Percentiles rank a stretch among this genome's conserved stretches.
phyloP scores from a whole-genome alignment of 768 basidiomycete species.

The Lanmaoa pseudosensibilis region DNA sequence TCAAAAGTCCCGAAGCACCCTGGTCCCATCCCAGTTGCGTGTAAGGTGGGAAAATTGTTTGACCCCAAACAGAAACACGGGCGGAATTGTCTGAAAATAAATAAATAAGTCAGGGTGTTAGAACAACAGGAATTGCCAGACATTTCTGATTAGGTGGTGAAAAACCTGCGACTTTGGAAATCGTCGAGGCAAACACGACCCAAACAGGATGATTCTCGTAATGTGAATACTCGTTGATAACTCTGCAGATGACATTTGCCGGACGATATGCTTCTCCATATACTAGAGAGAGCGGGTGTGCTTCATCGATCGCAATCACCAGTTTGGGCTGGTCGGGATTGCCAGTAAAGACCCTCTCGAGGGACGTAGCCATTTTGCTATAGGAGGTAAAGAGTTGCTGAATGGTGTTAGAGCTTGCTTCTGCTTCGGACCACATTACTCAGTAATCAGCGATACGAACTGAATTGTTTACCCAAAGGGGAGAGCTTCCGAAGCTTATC shows the following conservation, averaged over 20 bases:
- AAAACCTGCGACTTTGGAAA: slow-evolving; percentile 10
- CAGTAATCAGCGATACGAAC: background rate
- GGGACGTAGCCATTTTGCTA: background rate
- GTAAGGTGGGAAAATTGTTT: too few relatives aligned
- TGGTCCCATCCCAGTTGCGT: too few relatives aligned
- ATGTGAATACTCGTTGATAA: slow-evolving; percentile 9
- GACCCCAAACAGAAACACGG: too few relatives aligned
- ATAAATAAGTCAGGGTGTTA: too few relatives aligned
- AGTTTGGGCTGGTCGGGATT: background rate
- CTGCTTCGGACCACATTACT: background rate
- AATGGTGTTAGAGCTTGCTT: too few relatives aligned
- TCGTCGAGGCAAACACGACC: slow-evolving; percentile 19
- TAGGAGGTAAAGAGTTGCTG: background rate
- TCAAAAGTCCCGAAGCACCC: too few relatives aligned
- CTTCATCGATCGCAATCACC: slow-evolving; percentile 19
- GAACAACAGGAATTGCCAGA: background rate
- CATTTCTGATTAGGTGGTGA: slow-evolving; percentile 1
- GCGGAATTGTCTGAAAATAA: too few relatives aligned
- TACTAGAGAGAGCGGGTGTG: background rate
- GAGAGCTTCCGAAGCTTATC: background rate
- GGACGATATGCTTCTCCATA: background rate
- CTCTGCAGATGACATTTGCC: slow-evolving; percentile 5
- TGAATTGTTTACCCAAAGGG: background rate
- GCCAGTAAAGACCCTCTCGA: background rate
- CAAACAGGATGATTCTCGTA: slow-evolving; percentile 3